Evolutionary conservation across 306 rosid species (phyloP).

Genomic region (Sicyos edulis): DNA sequence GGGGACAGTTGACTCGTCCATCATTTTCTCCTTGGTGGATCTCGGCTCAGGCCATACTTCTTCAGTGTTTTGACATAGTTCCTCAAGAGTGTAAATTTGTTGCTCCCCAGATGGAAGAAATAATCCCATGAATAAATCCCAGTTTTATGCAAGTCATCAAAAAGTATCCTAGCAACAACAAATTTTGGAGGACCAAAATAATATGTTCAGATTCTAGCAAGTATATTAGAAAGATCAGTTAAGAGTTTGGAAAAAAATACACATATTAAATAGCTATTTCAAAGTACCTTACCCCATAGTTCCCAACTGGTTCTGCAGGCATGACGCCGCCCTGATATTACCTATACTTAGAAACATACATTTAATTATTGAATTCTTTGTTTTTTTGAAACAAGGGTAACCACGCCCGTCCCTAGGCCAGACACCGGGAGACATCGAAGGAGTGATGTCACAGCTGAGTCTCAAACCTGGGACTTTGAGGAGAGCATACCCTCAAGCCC

Average conservation of each 20-base stretch:
- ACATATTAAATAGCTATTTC: background rate
- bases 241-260: background rate
- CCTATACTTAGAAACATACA: constrained; percentile 36
- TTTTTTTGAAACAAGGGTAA: too few relatives aligned
- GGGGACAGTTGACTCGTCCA: background rate
- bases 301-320: constrained; percentile 81
- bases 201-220: background rate
- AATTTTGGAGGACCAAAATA: background rate
- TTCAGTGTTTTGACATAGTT: constrained; percentile 55
- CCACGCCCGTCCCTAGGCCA: too few relatives aligned
- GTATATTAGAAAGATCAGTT: too few relatives aligned
- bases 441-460: too few relatives aligned
- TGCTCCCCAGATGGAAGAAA: constrained; percentile 63
- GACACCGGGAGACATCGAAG: too few relatives aligned
- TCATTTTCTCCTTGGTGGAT: constrained; percentile 67
- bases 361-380: background rate
- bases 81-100: constrained; percentile 63
- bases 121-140: constrained; percentile 88
- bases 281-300: constrained; percentile 90
- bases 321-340: constrained; percentile 65
- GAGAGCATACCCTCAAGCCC: too few relatives aligned
- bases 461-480: too few relatives aligned
- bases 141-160: constrained; percentile 85
- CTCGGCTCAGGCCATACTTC: constrained; percentile 65
- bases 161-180: constrained; percentile 43